phyloP scores from a whole-genome alignment of 805 yeast species.

The Pichia membranifaciens region DNA sequence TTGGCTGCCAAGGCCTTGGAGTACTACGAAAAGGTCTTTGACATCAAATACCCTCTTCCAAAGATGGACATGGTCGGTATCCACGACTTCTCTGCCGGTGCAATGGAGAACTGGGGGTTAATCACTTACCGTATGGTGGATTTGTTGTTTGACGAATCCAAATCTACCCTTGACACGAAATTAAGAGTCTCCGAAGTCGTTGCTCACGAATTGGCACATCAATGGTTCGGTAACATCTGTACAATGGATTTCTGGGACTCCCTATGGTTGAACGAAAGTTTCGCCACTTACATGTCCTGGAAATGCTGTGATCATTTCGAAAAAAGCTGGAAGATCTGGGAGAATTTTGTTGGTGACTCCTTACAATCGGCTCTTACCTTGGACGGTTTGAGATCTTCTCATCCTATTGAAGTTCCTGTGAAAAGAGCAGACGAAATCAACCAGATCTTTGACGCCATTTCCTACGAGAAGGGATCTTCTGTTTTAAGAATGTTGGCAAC shows the following conservation, averaged over 20 bases:
- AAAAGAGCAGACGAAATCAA: constrained; percentile 72
- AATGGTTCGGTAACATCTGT: constrained; percentile 87
- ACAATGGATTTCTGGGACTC: constrained; percentile 96
- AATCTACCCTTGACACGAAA: constrained; percentile 47
- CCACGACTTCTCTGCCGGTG: constrained; percentile 76
- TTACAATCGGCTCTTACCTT: constrained; percentile 47
- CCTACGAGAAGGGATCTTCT: constrained; percentile 78
- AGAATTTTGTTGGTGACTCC: constrained; percentile 49
- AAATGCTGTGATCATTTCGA: constrained; percentile 61
- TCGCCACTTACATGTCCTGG: constrained; percentile 84
- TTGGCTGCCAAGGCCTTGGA: constrained; percentile 50
- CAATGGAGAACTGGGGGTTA: constrained; percentile 91
- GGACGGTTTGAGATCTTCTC: constrained; percentile 61
- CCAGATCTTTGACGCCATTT: constrained; percentile 78
- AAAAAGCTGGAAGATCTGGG: constrained; percentile 80
- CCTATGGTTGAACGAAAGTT: constrained; percentile 84
- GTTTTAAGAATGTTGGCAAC: constrained; percentile 70
- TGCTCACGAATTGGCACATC: constrained; percentile 87
- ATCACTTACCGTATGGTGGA: constrained; percentile 63
- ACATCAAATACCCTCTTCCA: constrained; percentile 66
- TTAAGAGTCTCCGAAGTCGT: constrained; percentile 78
- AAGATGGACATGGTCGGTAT: constrained; percentile 79
- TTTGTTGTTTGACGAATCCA: constrained; percentile 42
- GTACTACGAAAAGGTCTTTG: constrained; percentile 44
- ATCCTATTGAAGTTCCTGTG: constrained; percentile 86